These are phyloP conservation scores for Hypomyces rosellus DNA, from an alignment of 2,329 filamentous ascomycete species.

Conservation along the genomic window DNA sequence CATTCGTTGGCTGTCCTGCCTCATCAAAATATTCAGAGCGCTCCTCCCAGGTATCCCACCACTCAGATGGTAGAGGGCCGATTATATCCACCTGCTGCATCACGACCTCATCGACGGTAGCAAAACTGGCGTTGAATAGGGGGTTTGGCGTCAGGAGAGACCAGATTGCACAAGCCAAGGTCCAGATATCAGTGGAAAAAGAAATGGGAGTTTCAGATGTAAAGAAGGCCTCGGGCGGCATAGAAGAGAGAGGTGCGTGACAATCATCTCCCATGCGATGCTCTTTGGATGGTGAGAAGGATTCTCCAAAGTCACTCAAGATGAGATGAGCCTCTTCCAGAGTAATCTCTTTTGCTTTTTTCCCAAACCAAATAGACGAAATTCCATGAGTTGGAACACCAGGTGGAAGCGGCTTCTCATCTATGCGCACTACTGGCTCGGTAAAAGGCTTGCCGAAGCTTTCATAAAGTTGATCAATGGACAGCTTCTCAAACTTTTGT, in stretches of 20 bases:
- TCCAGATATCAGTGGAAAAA: constrained; percentile 33
- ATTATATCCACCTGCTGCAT: constrained; percentile 15
- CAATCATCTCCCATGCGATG: constrained; percentile 16
- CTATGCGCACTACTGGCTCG: constrained; percentile 16
- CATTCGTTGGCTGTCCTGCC: constrained; percentile 10
- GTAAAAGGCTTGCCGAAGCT: constrained; percentile 18
- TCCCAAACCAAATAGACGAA: constrained; percentile 29
- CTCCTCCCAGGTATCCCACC: constrained; percentile 18
- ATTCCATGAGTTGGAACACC: constrained; percentile 26
- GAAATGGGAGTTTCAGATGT: constrained; percentile 27
- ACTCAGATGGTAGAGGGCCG: constrained; percentile 15
- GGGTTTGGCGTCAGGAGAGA: constrained; percentile 23
- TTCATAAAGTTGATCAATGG: constrained; percentile 21
- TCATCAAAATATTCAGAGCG: constrained; percentile 17
- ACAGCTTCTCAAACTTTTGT: constrained; percentile 17
- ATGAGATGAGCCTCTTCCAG: constrained; percentile 19
- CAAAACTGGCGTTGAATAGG: constrained; percentile 14
- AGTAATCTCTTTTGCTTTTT: constrained; percentile 23
- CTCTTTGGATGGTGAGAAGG: constrained; percentile 24
- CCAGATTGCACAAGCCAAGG: constrained; percentile 32
- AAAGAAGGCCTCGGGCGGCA: constrained; percentile 30
- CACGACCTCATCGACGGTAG: neutral
- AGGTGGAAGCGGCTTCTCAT: constrained; percentile 14
- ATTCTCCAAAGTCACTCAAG: constrained; percentile 30
- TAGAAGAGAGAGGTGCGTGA: constrained; percentile 23